Evolutionary conservation across 2,329 filamentous ascomycete genomes (phyloP).

Genomic region (Dothideomycetidae sp.): DNA sequence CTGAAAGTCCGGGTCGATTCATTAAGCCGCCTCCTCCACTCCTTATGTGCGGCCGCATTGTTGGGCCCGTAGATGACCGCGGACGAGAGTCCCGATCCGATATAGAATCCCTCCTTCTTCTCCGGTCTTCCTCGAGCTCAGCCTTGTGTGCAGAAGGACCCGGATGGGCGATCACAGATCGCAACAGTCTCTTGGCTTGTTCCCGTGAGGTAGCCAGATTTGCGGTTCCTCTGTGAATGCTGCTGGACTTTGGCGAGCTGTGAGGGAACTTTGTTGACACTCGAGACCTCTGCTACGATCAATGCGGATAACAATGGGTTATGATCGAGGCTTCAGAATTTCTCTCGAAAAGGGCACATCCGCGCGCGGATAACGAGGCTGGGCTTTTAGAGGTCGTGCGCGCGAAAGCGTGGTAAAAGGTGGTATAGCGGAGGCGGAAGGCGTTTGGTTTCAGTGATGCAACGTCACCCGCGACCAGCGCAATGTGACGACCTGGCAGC

Average conservation of each 20-base stretch:
- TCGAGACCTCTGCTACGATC: too few relatives aligned
- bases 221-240: conserved; percentile 16
- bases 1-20: conserved; percentile 24
- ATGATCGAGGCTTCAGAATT: too few relatives aligned
- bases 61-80: conserved; percentile 1
- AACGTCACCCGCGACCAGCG: too few relatives aligned
- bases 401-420: too few relatives aligned
- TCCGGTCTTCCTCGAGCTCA: conserved; percentile 8
- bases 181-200: conserved; percentile 36
- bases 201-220: conserved; percentile 38
- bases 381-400: too few relatives aligned
- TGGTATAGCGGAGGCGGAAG: too few relatives aligned
- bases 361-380: too few relatives aligned
- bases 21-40: conserved; percentile 27
- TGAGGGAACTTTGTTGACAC: too few relatives aligned
- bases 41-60: conserved; percentile 20
- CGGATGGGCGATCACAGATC: conserved; percentile 27
- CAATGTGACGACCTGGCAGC: too few relatives aligned
- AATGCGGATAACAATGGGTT: too few relatives aligned
- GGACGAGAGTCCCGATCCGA: conserved; percentile 9
- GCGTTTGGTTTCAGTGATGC: too few relatives aligned
- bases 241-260: conserved; percentile 22
- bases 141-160: conserved; percentile 2
- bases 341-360: too few relatives aligned
- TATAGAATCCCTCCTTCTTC: conserved; percentile 20